Evolutionary conservation across 1,139 yeast genomes (phyloP), one percentile per base, ranked within the genome.

Genomic region (Diutina scorzettiae): DNA sequence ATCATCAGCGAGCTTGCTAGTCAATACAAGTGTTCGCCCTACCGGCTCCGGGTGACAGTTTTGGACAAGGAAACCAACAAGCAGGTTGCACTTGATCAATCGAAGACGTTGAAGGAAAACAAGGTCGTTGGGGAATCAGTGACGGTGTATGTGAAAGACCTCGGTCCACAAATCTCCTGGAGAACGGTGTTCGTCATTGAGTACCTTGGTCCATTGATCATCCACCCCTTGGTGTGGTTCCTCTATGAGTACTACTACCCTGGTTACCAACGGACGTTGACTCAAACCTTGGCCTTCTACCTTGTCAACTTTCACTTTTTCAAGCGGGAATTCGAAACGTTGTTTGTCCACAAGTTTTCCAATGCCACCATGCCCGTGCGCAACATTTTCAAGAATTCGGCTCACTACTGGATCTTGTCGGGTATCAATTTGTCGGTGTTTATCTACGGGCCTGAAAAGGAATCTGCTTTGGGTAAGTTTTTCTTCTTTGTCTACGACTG

Each of bases 91-190:
- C 58, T 68, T 46, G 60, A 58, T 41, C 41, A 53, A 11, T 53
- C 54, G 42, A 59, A 60, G 44, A 54, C 64, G 4, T 60, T 68
- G 32, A 69, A 8, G 47, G 64, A 43, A 52, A 56, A 33, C 49
- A 51, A 41, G 42, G 51, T 43, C 55, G 43, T 55, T 24, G 46
- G 54, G 6, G 56, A 58, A 41, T 14, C 7, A 4, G 64, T 69
- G 37, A 56, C 59, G 9, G 62, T 72, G 19, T 73, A 62, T 48
- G 84, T 81, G 45, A 87, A 89, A 58, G 97, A 89, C 54, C 70
- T 91, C 49, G 98, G 97, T 18, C 93, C 94, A 1, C 98, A 91
- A 63, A 76, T 91, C 47, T 78, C 81, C 3, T 91, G 97, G 96
- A 73, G 84, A 61, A 73, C 89, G 5, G 97, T 91, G 24, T 91